Evolutionary conservation across 805 yeast genomes (phyloP), one percentile per base, ranked within the genome.

Genomic region (Suhomyces sp.): DNA sequence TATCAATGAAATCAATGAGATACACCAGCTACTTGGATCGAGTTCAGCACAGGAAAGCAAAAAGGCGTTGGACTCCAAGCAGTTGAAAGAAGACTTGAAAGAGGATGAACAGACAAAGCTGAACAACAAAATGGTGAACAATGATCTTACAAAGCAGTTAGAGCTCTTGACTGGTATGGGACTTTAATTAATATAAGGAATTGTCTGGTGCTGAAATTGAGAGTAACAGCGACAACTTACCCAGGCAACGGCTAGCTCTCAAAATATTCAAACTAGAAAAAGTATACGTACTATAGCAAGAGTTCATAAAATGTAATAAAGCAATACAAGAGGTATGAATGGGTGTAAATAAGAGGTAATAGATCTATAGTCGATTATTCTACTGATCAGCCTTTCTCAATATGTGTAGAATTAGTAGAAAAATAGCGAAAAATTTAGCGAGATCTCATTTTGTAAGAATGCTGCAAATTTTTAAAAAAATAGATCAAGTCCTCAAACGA

Each of bases 151-250:
- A 15, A 64, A 64, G 46, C 85, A 81, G 61, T 57, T 81, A 54
- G 83, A 81, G 52, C 55, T 80, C 58, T 68, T 81, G 19, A 73
- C 77, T 17, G 82, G 75, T 4, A 72, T 80, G 66, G 76, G 63
- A 42, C 46, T 42, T 24, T 42, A 42, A 24, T 2, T 4, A 5
- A 17, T 8, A 9, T 8, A 19, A 4, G 5, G 13, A 33, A 33
- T 33, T 19, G 19, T 19, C 19, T 19, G 4, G 22, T 12, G 33
- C n/a, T 13, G 6, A 12, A 8, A 26, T 5, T 8, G 10, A 26
- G 29, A 26, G 29, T 26, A 26, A 7, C 29, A 26, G 29, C 7
- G 29, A 26, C 10, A 26, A 26, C 4, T 8, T 8, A 26, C 31
- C 13, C 31, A 27, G 9, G 31, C 13, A 27, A 27, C 31, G 31